Evolutionary conservation across 768 basidiomycete species (phyloP).

Genomic region (Hygrocybe coccinea): DNA sequence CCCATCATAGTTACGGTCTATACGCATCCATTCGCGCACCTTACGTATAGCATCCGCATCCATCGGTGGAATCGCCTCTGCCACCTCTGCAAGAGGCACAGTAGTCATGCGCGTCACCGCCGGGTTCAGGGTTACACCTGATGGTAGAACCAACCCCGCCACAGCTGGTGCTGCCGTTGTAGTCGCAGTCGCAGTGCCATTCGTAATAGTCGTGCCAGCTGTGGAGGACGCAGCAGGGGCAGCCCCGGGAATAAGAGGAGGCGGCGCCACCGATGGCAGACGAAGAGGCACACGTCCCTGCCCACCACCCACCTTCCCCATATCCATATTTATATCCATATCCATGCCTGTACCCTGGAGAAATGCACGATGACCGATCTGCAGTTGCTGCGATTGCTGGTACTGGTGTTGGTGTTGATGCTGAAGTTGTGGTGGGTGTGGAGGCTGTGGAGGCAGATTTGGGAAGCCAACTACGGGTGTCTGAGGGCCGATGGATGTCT

Average conservation of each 20-base stretch:
- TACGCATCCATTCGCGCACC: constrained; percentile 59
- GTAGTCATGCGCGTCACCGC: constrained; percentile 55
- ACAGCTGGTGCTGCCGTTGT: not conserved
- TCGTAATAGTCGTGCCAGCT: not conserved
- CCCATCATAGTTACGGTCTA: constrained; percentile 55
- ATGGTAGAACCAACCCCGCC: constrained; percentile 30
- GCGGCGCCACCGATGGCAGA: not conserved
- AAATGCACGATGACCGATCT: too few relatives aligned
- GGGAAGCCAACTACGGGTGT: not conserved
- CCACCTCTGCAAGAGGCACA: constrained; percentile 56
- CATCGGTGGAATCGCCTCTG: constrained; percentile 51
- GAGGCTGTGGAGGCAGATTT: not conserved
- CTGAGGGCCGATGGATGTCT: not conserved
- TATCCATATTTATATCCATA: too few relatives aligned
- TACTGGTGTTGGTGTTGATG: not conserved
- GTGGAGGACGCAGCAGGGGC: not conserved
- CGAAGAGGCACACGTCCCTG: too few relatives aligned
- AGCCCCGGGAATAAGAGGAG: not conserved
- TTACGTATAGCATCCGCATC: constrained; percentile 44
- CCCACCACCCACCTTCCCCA: too few relatives aligned
- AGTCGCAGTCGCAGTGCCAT: not conserved
- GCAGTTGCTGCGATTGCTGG: not conserved
- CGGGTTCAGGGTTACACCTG: constrained; percentile 46
- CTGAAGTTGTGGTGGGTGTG: not conserved
- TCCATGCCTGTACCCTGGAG: too few relatives aligned